Percentiles rank a stretch among this genome's conserved stretches.
Conservation (phyloP, 1,284 basidiomycete species). For the Melampsora americana region DNA sequence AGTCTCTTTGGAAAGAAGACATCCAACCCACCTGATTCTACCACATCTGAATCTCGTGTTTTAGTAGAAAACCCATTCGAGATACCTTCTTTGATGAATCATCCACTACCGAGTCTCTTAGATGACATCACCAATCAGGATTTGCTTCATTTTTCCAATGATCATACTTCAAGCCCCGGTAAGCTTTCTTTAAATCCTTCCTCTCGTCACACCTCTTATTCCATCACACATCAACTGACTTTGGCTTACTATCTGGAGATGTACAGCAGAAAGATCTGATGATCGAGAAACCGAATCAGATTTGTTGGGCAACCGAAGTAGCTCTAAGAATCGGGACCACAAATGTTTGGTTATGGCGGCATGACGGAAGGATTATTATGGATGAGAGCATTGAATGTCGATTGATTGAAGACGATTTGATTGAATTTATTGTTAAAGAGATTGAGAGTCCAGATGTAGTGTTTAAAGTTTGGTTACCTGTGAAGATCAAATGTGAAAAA, state of each 20-base stretch:
- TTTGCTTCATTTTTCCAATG: not conserved
- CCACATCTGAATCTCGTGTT: not conserved
- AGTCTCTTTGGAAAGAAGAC: not conserved
- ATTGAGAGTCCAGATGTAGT: too few relatives aligned
- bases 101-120: not conserved
- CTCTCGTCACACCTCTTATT: not conserved
- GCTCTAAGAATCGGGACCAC: not conserved
- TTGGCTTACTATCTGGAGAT: not conserved
- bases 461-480: too few relatives aligned
- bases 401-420: too few relatives aligned
- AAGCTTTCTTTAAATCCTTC: not conserved
- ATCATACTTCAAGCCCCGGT: not conserved
- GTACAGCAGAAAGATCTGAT: too few relatives aligned
- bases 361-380: too few relatives aligned
- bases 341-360: not conserved
- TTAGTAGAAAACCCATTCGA: not conserved
- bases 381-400: too few relatives aligned
- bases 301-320: not conserved
- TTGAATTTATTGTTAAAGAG: too few relatives aligned
- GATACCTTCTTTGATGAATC: not conserved
- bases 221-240: not conserved
- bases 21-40: not conserved
- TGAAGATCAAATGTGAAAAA: too few relatives aligned
- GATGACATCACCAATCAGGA: not conserved
- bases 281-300: not conserved